These are phyloP conservation scores for Avena eriantha DNA, from an alignment of 176 grass and related monocot genomes.

Conservation along the genomic window DNA sequence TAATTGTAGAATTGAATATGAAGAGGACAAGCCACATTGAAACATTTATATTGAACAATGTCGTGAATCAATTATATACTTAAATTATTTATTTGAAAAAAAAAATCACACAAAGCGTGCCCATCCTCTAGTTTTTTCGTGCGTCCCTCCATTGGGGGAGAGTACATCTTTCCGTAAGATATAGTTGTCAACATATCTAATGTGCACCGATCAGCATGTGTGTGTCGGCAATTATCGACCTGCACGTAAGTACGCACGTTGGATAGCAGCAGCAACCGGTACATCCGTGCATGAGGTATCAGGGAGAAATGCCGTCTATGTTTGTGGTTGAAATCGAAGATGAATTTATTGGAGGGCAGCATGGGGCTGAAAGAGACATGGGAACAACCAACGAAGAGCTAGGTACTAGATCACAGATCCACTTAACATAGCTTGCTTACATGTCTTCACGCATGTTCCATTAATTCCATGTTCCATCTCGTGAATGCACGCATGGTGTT, in stretches of 20 bases:
- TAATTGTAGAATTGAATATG: too few species aligned
- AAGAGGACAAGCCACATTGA: too few species aligned
- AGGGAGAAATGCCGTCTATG: background rate
- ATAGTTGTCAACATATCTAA: too few species aligned
- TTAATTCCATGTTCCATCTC: background rate
- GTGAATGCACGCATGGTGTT: background rate
- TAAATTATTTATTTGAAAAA: too few species aligned
- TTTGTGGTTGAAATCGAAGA: background rate
- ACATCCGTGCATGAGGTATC: background rate
- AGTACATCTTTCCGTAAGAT: too few species aligned
- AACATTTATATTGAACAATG: too few species aligned
- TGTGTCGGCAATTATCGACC: background rate
- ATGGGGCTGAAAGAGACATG: background rate
- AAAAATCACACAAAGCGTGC: too few species aligned
- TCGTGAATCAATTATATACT: too few species aligned
- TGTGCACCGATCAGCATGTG: too few species aligned
- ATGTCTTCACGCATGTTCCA: background rate
- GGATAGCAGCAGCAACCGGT: background rate
- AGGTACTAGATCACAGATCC: background rate
- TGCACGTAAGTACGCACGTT: background rate
- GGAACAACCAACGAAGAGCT: background rate
- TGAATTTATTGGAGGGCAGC: background rate
- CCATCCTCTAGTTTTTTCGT: too few species aligned
- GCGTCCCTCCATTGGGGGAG: too few species aligned
- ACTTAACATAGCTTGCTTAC: constrained; percentile 1